A percentile compares a stretch with the other conserved stretches of the same genome.
phyloP scores from a whole-genome alignment of 108 stramenopile genomes.

The Nitzschia putrida region DNA sequence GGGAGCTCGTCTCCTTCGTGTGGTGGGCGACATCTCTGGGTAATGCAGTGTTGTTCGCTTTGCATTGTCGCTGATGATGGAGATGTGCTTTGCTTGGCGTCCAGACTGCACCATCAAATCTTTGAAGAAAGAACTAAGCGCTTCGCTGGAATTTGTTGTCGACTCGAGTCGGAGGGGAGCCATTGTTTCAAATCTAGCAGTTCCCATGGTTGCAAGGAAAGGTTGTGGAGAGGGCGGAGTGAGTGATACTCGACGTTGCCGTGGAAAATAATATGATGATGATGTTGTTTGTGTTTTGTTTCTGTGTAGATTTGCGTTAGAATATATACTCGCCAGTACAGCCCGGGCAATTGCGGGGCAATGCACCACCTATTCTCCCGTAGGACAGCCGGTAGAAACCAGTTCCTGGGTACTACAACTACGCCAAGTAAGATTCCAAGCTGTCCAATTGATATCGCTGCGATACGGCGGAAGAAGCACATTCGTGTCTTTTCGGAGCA shows the following conservation, averaged over 20 bases:
- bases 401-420: too few relatives aligned
- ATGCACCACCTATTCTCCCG: too few relatives aligned
- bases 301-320: too few relatives aligned
- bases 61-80: conserved; percentile 18
- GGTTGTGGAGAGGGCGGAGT: not conserved
- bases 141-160: conserved; percentile 8
- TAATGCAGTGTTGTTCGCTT: not conserved
- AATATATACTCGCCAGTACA: too few relatives aligned
- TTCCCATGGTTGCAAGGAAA: not conserved
- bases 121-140: conserved; percentile 3
- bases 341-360: too few relatives aligned
- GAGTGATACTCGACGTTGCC: not conserved
- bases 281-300: not conserved
- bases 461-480: too few relatives aligned
- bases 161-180: not conserved
- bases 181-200: not conserved
- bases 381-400: too few relatives aligned
- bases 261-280: not conserved
- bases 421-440: too few relatives aligned
- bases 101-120: conserved; percentile 3
- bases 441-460: too few relatives aligned
- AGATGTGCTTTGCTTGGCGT: conserved; percentile 4
- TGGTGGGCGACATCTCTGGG: not conserved
- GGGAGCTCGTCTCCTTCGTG: not conserved
- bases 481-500: too few relatives aligned